phyloP scores from a whole-genome alignment of 2,329 filamentous ascomycete species.

The Nemania sp. region DNA sequence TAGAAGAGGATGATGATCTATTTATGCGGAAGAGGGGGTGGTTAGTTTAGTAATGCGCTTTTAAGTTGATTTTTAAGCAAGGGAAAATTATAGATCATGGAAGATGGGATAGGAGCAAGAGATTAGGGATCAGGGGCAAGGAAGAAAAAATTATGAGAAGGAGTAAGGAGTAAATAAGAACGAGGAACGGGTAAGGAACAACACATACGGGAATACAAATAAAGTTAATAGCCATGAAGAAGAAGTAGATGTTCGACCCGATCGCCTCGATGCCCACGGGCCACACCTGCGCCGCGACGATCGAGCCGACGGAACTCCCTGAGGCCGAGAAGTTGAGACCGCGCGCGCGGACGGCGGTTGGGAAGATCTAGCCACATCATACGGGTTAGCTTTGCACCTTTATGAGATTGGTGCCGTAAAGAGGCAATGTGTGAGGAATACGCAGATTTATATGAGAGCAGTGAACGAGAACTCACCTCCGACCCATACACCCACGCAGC shows the following conservation, averaged over 20 bases:
- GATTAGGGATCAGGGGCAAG: too few relatives aligned
- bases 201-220: slow-evolving; percentile 47
- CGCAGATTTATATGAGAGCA: not conserved
- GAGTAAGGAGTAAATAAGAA: not conserved
- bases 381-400: not conserved
- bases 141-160: not conserved
- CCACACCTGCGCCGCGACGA: slow-evolving; percentile 59
- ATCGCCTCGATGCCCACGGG: slow-evolving; percentile 55
- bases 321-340: slow-evolving; percentile 60
- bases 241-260: slow-evolving; percentile 58
- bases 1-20: slow-evolving; percentile 38
- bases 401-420: not conserved
- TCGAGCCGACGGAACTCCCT: slow-evolving; percentile 57
- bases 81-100: too few relatives aligned
- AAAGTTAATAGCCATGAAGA: slow-evolving; percentile 58
- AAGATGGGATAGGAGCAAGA: not conserved
- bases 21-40: too few relatives aligned
- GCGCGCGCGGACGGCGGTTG: slow-evolving; percentile 58
- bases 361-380: slow-evolving; percentile 52
- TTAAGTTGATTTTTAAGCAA: too few relatives aligned
- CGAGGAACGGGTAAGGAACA: not conserved
- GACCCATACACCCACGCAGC: slow-evolving; percentile 63
- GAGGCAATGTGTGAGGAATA: not conserved
- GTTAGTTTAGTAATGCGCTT: too few relatives aligned
- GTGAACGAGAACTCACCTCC: slow-evolving; percentile 44